A percentile compares a stretch with the other conserved stretches of the same genome.
phyloP scores from a whole-genome alignment of 2,329 filamentous ascomycete genomes.

The Beauveria scarabaeidicola region DNA sequence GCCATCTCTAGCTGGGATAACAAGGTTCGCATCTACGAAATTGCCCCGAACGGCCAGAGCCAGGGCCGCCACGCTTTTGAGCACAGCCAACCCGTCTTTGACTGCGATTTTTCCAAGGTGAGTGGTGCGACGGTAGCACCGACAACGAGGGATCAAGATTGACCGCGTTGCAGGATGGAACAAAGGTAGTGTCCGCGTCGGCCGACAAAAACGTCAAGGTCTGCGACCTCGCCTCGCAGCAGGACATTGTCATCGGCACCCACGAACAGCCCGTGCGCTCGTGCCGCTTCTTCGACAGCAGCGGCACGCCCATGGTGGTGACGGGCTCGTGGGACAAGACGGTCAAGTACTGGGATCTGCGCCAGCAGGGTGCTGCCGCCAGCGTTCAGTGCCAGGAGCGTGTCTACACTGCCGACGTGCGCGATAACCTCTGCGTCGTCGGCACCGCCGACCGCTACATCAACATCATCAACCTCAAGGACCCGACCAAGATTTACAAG shows the following conservation, averaged over 20 bases:
- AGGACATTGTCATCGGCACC: slow-evolving; percentile 65
- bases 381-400: slow-evolving; percentile 63
- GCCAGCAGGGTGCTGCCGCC: slow-evolving; percentile 55
- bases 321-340: slow-evolving; percentile 92
- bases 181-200: slow-evolving; percentile 77
- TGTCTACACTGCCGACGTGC: slow-evolving; percentile 86
- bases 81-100: slow-evolving; percentile 76
- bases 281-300: slow-evolving; percentile 68
- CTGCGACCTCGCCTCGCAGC: slow-evolving; percentile 66
- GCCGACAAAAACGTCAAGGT: slow-evolving; percentile 87
- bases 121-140: slow-evolving; percentile 20
- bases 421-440: slow-evolving; percentile 79
- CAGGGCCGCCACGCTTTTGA: slow-evolving; percentile 81
- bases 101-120: slow-evolving; percentile 83
- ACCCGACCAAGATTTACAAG: slow-evolving; percentile 90
- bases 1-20: slow-evolving; percentile 95
- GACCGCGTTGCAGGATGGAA: slow-evolving; percentile 62
- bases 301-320: slow-evolving; percentile 70
- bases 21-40: slow-evolving; percentile 94
- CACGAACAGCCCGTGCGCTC: slow-evolving; percentile 78
- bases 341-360: slow-evolving; percentile 81
- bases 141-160: background rate
- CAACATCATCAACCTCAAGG: slow-evolving; percentile 84
- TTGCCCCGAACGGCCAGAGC: slow-evolving; percentile 66
- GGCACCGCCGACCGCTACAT: slow-evolving; percentile 94